Evolutionary conservation across 2,329 filamentous ascomycete species (phyloP).

Genomic region (Fusarium sp.): DNA sequence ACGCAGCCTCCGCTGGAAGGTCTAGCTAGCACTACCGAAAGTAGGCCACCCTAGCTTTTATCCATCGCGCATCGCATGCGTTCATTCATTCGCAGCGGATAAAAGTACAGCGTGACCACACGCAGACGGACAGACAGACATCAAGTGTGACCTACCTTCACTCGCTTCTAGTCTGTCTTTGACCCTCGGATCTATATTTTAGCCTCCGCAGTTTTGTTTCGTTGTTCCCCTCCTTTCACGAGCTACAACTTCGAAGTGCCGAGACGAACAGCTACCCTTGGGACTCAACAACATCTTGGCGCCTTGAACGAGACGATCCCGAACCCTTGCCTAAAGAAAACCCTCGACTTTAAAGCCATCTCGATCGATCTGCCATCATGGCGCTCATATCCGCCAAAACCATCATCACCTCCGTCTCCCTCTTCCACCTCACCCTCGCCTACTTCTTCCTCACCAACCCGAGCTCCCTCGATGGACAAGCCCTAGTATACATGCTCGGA

Average conservation of each 20-base stretch:
- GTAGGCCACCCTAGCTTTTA: conserved; percentile 12
- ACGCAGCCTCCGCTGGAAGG: conserved; percentile 21
- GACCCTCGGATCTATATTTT: not conserved
- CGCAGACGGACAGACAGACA: not conserved
- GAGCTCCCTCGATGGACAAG: conserved; percentile 78
- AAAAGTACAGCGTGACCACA: conserved; percentile 30
- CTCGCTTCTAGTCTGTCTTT: not conserved
- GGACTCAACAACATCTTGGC: conserved; percentile 7
- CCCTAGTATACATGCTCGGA: conserved; percentile 83
- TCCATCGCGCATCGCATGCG: not conserved
- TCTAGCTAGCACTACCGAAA: too few relatives aligned
- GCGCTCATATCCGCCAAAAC: conserved; percentile 83
- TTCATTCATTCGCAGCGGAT: conserved; percentile 1
- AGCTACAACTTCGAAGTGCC: not conserved
- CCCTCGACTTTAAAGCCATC: not conserved
- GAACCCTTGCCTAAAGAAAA: not conserved
- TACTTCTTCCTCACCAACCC: conserved; percentile 87
- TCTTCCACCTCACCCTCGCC: conserved; percentile 87
- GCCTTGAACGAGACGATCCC: not conserved
- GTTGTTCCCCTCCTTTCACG: not conserved
- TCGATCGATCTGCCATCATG: conserved; percentile 65
- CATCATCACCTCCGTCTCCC: conserved; percentile 82
- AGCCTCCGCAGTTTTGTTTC: not conserved
- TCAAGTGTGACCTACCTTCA: not conserved
- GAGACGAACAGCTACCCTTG: not conserved